Base-by-base conservation (phyloP, 441 rosid genomes). In the Syzygium syzygioides region DNA sequence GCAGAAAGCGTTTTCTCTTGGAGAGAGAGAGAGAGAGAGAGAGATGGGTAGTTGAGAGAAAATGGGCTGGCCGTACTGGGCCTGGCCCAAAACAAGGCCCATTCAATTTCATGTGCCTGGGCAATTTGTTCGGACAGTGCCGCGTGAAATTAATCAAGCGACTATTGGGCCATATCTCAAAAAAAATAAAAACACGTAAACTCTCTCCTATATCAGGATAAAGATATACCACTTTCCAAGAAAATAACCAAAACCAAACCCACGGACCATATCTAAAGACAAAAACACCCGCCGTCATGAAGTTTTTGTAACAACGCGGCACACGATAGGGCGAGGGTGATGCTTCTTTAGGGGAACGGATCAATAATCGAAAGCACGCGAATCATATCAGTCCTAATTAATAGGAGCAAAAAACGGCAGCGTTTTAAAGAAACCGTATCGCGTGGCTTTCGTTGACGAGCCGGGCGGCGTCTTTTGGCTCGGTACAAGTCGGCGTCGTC, bases 401-500 rank as follows among this genome's bases (percentile, higher is more conserved):
- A 64, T 7, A 15, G 2, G 9, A 64, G 30, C 6, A 2, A 1
- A 2, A 71, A 71, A 19, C 2, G 4, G 2, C 2, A 0, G 3
- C 41, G 5, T 11, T 18, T 71, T 10, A 37, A 20, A 20, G 28
- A 71, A 37, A 2, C 3, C 1, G 48, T 9, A 20, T 68, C 28
- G 19, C 1, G 3, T 34, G 7, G 34, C 14, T 71, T 71, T 66
- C 4, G 7, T 10, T 2, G 20, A 66, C 6, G 19, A 3, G 7
- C 34, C 4, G 0, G 0, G 0, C 0, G 2, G 28, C 4, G 3
- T 19, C 15, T 19, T 3, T 20, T 11, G 15, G 28, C 15, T 11
- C 1, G 14, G 50, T 13, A 19, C 15, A 71, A 37, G 23, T 18
- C 2, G 2, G 4, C 45, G 11, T 18, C 6, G 6, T 20, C 32